Evolutionary conservation across 257 asterid genomes (phyloP).

Genomic region (Fraxinus cuspidata): DNA sequence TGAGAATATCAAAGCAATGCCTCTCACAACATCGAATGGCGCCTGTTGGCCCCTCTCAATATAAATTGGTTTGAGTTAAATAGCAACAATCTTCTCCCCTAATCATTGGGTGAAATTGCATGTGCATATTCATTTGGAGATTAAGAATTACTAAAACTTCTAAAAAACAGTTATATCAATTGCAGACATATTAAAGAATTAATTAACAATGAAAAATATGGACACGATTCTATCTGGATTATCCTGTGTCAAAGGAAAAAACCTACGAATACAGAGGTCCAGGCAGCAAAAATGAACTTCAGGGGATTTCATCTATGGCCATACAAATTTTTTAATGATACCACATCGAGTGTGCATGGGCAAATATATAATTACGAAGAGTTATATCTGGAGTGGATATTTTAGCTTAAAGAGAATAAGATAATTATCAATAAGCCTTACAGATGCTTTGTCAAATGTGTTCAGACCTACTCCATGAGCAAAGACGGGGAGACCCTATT

Average conservation of each 20-base stretch:
- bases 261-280: not conserved
- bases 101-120: not conserved
- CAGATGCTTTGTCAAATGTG: conserved; percentile 71
- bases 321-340: not conserved
- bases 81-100: not conserved
- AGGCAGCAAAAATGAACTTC: not conserved
- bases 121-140: not conserved
- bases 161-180: not conserved
- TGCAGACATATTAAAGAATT: not conserved
- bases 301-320: not conserved
- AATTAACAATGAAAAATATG: not conserved
- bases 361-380: not conserved
- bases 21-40: not conserved
- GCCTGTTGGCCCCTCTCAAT: not conserved
- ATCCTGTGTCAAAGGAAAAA: not conserved
- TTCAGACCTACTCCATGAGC: conserved; percentile 66
- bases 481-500: conserved; percentile 64
- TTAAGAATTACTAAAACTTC: not conserved
- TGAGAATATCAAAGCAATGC: not conserved
- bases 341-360: not conserved
- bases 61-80: not conserved
- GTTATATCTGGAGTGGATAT: not conserved
- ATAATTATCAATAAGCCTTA: conserved; percentile 28
- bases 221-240: not conserved
- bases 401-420: conserved; percentile 13